Percentiles rank a stretch among this genome's conserved stretches.
These are phyloP conservation scores for Sphaerostilbella broomeana DNA, from an alignment of 2,329 filamentous ascomycete genomes.

Conservation along the genomic window DNA sequence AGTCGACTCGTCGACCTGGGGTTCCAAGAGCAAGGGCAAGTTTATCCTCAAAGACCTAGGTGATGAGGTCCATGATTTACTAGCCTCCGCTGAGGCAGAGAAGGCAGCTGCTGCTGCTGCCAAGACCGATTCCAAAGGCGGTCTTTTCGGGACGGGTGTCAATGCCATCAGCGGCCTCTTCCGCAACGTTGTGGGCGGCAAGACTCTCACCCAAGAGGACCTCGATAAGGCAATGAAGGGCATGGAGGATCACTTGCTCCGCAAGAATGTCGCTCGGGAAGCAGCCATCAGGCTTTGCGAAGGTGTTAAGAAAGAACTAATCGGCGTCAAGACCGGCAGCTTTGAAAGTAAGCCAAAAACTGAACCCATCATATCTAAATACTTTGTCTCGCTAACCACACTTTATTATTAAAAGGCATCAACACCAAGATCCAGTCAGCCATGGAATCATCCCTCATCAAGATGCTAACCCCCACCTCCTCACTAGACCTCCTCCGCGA, in stretches of 20 bases:
- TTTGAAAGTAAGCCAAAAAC: slow-evolving; percentile 59
- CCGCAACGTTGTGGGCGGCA: slow-evolving; percentile 90
- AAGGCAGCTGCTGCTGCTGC: slow-evolving; percentile 42
- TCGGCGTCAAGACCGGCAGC: slow-evolving; percentile 84
- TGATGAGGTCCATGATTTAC: slow-evolving; percentile 85
- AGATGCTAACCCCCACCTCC: slow-evolving; percentile 92
- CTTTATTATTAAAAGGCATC: slow-evolving; percentile 48
- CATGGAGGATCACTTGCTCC: slow-evolving; percentile 90
- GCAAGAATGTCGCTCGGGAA: slow-evolving; percentile 94
- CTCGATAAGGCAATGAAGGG: slow-evolving; percentile 87
- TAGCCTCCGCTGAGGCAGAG: slow-evolving; percentile 70
- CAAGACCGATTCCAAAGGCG: slow-evolving; percentile 41
- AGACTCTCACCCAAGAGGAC: slow-evolving; percentile 81
- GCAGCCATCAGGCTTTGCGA: slow-evolving; percentile 87
- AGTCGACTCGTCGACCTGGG: slow-evolving; percentile 76
- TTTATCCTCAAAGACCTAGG: slow-evolving; percentile 91
- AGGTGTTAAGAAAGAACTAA: slow-evolving; percentile 80
- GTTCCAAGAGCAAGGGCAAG: slow-evolving; percentile 78
- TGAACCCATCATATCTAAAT: too few relatives aligned
- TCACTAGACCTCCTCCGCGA: slow-evolving; percentile 92
- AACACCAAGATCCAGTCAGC: slow-evolving; percentile 76
- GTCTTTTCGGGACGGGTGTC: slow-evolving; percentile 71
- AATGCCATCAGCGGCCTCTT: slow-evolving; percentile 83
- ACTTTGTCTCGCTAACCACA: too few relatives aligned
- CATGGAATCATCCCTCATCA: slow-evolving; percentile 86